Base-by-base conservation (phyloP, 2,329 filamentous ascomycete species). In the Rhynchosporium agropyri region DNA sequence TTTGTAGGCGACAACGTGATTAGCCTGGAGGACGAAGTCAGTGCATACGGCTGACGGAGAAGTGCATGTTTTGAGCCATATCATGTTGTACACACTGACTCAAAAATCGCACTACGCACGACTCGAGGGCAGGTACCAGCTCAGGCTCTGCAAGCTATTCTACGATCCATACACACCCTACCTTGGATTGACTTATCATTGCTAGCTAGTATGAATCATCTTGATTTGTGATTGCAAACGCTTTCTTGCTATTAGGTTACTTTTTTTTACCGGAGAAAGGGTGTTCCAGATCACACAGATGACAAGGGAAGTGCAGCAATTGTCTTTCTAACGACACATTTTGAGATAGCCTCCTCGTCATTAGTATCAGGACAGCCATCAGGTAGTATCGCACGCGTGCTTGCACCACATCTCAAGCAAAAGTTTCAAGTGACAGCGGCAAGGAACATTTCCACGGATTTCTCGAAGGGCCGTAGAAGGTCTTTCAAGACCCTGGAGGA, bases 391-490 rank as follows among this genome's bases (percentile, higher is more conserved):
- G 53, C 57, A 50, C 69, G 71, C 72, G 64, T 73, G 66, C 64
- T 65, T 72, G 72, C 71, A 73, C 66, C 59, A 58, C 69, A 66
- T 59, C 61, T 67, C 65, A 63, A 66, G 62, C 58, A 66, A 68
- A 60, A 67, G 62, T 68, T 67, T 73, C 70, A 75, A 74, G 74
- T 78, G 75, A 76, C 75, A 76, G 73, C 75, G 77, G 75, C 74
- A 75, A 72, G 67, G 65, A 70, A 71, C 63, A 61, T 69, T 69
- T 68, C 63, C 63, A 67, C 66, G 60, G 58, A 65, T 73, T 79
- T 80, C 77, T 80, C 75, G 78, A 79, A 79, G 70, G 68, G 65
- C 67, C 67, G 68, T 70, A 72, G 75, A 77, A 75, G 69, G 65
- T 66, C 68, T 72, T 70, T 68, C 60, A 69, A 29, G 58, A 58